Conservation (phyloP, 2,329 filamentous ascomycete genomes). For the Aureobasidium pullulans region DNA sequence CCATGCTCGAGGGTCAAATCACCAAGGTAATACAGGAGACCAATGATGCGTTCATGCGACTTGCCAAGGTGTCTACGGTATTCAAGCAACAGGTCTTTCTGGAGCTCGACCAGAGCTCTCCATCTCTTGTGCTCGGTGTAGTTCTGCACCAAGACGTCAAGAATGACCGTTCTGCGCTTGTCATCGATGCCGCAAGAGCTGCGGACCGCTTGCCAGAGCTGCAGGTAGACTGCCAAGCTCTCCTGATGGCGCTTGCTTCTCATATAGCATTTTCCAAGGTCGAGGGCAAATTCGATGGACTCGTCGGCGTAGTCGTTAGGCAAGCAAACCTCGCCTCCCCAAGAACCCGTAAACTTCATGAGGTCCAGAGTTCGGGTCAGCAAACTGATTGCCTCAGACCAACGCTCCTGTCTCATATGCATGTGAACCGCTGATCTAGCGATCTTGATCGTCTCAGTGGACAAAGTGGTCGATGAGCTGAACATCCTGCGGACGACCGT, state of each 20-base stretch:
- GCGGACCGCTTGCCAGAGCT: constrained; percentile 10
- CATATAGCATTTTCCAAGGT: constrained; percentile 41
- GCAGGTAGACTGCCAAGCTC: constrained; percentile 7
- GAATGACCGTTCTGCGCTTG: constrained; percentile 6
- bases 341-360: constrained; percentile 41
- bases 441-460: constrained; percentile 26
- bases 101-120: constrained; percentile 3
- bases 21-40: constrained; percentile 42
- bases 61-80: constrained; percentile 19
- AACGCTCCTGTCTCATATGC: constrained; percentile 42
- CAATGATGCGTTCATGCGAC: constrained; percentile 39
- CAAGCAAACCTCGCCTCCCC: constrained; percentile 28
- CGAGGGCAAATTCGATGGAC: constrained; percentile 40
- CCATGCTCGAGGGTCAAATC: constrained; percentile 1
- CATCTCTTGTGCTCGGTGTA: constrained; percentile 9
- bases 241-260: constrained; percentile 15
- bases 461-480: not conserved
- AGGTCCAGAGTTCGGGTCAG: constrained; percentile 38
- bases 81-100: constrained; percentile 2
- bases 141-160: not conserved
- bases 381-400: constrained; percentile 39
- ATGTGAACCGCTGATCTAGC: constrained; percentile 33
- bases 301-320: constrained; percentile 38
- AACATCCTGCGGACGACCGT: constrained; percentile 18
- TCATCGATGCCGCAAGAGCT: constrained; percentile 6